These are phyloP conservation scores for Tylopilus sp. DNA, from an alignment of 768 basidiomycete genomes.

Conservation along the genomic window DNA sequence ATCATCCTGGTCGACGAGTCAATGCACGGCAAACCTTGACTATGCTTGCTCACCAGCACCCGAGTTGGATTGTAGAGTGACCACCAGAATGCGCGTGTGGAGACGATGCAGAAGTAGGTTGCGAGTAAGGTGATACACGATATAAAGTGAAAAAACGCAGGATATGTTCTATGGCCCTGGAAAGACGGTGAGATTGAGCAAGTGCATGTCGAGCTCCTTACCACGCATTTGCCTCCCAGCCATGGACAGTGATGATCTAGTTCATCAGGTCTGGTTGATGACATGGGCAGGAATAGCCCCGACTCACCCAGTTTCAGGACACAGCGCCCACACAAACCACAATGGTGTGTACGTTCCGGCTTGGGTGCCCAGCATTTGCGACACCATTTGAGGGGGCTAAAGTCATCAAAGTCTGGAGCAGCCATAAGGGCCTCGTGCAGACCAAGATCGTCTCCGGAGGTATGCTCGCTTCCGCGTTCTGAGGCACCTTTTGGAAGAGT, in stretches of 20 bases:
- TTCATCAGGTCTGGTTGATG: constrained; percentile 7
- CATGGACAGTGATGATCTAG: constrained; percentile 87
- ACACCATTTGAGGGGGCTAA: constrained; percentile 67
- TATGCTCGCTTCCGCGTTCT: constrained; percentile 28
- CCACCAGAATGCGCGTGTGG: constrained; percentile 52
- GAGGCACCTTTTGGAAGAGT: constrained; percentile 18
- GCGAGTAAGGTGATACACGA: constrained; percentile 59
- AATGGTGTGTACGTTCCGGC: constrained; percentile 81
- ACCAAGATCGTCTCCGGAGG: constrained; percentile 41
- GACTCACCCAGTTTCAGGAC: constrained; percentile 80
- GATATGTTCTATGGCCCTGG: constrained; percentile 81
- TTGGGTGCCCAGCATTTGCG: constrained; percentile 76
- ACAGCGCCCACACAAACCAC: constrained; percentile 69
- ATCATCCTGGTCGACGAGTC: constrained; percentile 45
- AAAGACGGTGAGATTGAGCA: background rate
- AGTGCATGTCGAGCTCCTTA: constrained; percentile 32
- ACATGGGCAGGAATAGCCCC: background rate
- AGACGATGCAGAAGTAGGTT: constrained; percentile 54
- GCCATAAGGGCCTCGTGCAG: constrained; percentile 61
- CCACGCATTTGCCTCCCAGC: constrained; percentile 75
- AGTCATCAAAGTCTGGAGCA: constrained; percentile 47
- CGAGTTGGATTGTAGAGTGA: constrained; percentile 60
- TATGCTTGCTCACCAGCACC: constrained; percentile 46
- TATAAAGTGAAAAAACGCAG: constrained; percentile 80
- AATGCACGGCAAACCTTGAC: background rate